Evolutionary conservation across 192 early-diverging fungal species (phyloP), one percentile per base, ranked within the genome.

Genomic region (Haplosporangium gracile): DNA sequence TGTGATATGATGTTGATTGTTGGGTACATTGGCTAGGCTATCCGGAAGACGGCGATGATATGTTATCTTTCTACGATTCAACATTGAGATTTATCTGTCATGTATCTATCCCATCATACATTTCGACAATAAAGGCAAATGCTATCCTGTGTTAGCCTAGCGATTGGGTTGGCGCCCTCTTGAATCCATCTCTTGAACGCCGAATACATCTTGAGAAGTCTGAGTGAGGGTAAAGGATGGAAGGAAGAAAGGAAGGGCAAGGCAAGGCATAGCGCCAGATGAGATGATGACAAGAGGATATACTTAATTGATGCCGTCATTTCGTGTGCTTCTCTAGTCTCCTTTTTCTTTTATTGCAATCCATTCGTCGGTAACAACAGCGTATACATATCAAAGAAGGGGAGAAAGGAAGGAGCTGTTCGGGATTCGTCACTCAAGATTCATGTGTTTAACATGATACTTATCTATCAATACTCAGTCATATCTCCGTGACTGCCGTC

Each of bases 371-470:
- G 49, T 22, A 51, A 22, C 16, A 22, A 51, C 20, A 18, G 49
- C 18, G 49, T 18, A 22, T 51, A 45, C 43, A 45, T 45, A 11
- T 15, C 5, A 55, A 24, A 55, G 18, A 55, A 24, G 2, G 4
- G 22, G 20, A 24, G 49, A 4, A 51, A 18, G 49, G 16, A 57
- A 57, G 24, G 55, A 26, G 10, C 29, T 32, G 60, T 65, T 65
- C 60, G 60, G 60, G 60, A 65, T 26, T 10, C 55, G 55, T 57
- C 55, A 26, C 7, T 51, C 34, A 42, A n/a, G 43, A 74, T 74
- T 26, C 73, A 74, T 74, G 73, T 74, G 73, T 74, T 74, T 74
- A 26, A 36, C 1, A 6, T 22, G 24, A 24, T 51, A 11, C 18
- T 74, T 74, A 47, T 53, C 73, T 74, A 34, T 47, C 49, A 74